Base-by-base conservation (phyloP, 352 stramenopile species). In the Stramenopiles sp. region DNA sequence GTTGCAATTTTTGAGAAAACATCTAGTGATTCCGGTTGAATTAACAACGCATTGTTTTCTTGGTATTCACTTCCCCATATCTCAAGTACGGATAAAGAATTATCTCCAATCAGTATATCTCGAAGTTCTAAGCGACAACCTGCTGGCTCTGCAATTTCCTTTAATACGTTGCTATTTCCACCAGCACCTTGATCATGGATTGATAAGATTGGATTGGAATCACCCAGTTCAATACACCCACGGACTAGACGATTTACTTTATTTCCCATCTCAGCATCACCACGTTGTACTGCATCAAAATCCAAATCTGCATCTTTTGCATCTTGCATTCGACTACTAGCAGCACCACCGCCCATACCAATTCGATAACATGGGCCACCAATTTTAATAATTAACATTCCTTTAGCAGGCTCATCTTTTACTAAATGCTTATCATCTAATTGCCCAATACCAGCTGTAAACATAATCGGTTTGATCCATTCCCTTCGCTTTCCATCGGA, bases 401-500 rank as follows among this genome's bases (percentile, higher is more conserved):
- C 90, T 32, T 86, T 86, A 80, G 97, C 94, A 0, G 95, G 91
- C 79, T 92, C 90, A 7, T 92, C 94, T 86, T 99, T 99, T 23
- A 81, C 84, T 73, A 90, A 90, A 85, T 99, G 96, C 38, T 87
- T 84, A 29, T 84, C 92, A 81, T 99, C 94, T 32, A 99, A 86
- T 81, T 97, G 90, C 32, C 96, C 96, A 31, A 99, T 87, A 80
- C 96, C 96, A 1, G 95, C 95, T 73, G 93, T 98, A 81, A 99
- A 99, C 95, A 99, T 99, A 83, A 99, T 98, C 30, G 96, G 96
- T 86, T 99, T 99, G 80, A 99, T 95, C 91, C 97, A 99, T 83
- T 99, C 96, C 81, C 93, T 95, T 31, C 96, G 90, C 80, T 98
- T 92, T 43, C 94, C 95, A 6, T 6, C 6, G 0, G 93, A 90